Percentiles rank a stretch among this genome's conserved stretches.
phyloP scores from a whole-genome alignment of 208 protist species.

The Leishmania aethiopica region DNA sequence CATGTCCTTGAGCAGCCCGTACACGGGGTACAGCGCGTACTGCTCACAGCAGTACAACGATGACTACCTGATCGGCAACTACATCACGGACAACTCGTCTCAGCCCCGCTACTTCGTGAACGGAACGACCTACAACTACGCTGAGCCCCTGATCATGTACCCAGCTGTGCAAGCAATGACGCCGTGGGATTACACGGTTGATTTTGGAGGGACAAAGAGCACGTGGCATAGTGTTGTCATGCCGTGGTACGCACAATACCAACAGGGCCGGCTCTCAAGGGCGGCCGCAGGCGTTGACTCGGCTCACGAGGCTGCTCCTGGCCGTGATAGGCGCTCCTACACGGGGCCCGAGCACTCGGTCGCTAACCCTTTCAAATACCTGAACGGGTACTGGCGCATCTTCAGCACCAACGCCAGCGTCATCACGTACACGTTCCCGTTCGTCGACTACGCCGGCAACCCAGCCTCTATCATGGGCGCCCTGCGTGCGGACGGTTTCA shows the following conservation, averaged over 20 bases:
- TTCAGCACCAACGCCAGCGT: conserved; percentile 31
- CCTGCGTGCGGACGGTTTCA: conserved; percentile 30
- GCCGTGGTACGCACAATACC: conserved; percentile 32
- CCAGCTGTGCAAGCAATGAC: conserved; percentile 40
- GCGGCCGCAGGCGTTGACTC: background rate
- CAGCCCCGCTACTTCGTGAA: conserved; percentile 48
- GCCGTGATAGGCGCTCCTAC: background rate
- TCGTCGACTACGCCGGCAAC: conserved; percentile 53
- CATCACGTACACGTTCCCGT: conserved; percentile 65
- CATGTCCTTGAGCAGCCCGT: conserved; percentile 51
- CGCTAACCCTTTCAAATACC: background rate
- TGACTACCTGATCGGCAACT: conserved; percentile 34
- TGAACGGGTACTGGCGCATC: conserved; percentile 29
- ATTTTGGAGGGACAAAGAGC: conserved; percentile 43
- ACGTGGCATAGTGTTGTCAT: conserved; percentile 43
- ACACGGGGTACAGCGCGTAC: conserved; percentile 63
- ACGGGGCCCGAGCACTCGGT: too few relatives aligned
- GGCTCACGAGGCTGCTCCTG: background rate
- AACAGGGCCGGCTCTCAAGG: background rate
- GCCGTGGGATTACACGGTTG: conserved; percentile 41
- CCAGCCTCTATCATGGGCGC: conserved; percentile 44
- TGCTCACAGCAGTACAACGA: conserved; percentile 54
- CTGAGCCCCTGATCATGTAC: conserved; percentile 28
- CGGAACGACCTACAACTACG: conserved; percentile 27
- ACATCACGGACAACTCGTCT: conserved; percentile 33